Conservation (phyloP, 805 yeast genomes). For the Saccharomycopsis malanga region DNA sequence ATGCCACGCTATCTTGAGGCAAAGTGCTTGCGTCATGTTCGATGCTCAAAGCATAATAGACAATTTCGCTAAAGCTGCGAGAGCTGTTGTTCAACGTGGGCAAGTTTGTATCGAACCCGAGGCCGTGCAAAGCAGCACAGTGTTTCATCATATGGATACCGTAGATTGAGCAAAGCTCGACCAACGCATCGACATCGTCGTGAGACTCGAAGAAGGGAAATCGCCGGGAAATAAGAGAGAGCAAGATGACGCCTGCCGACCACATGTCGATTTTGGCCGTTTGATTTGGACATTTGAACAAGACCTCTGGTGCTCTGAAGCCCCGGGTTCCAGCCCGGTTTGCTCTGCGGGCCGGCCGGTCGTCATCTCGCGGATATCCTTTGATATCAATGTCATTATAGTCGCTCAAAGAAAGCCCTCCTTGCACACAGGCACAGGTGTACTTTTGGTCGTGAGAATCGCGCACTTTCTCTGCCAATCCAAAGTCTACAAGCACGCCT, state of each 20-base stretch:
- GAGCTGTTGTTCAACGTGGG: slow-evolving; percentile 41
- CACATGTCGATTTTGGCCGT: slow-evolving; percentile 78
- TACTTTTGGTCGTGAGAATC: slow-evolving; percentile 21
- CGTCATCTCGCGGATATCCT: slow-evolving; percentile 84
- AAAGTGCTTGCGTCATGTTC: slow-evolving; percentile 54
- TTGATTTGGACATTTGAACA: slow-evolving; percentile 80
- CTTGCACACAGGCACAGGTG: slow-evolving; percentile 52
- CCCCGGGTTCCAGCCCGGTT: slow-evolving; percentile 97
- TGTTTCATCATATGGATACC: slow-evolving; percentile 67
- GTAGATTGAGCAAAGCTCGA: slow-evolving; percentile 76
- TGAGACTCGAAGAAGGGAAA: slow-evolving; percentile 93
- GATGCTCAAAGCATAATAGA: slow-evolving; percentile 35
- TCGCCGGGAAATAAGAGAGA: slow-evolving; percentile 69
- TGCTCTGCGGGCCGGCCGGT: slow-evolving; percentile 83
- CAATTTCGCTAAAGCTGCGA: slow-evolving; percentile 36
- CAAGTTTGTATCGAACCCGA: slow-evolving; percentile 67
- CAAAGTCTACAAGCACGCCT: slow-evolving; percentile 89
- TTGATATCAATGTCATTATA: slow-evolving; percentile 29
- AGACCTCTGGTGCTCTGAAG: slow-evolving; percentile 88
- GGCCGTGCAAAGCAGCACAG: slow-evolving; percentile 81
- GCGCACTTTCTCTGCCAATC: slow-evolving; percentile 59
- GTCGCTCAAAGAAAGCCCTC: slow-evolving; percentile 24
- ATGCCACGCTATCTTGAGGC: slow-evolving; percentile 65
- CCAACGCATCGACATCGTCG: slow-evolving; percentile 86
- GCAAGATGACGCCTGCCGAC: slow-evolving; percentile 86